These are phyloP conservation scores for Sclerotinia nivalis DNA, from an alignment of 2,329 filamentous ascomycete species.

Conservation along the genomic window DNA sequence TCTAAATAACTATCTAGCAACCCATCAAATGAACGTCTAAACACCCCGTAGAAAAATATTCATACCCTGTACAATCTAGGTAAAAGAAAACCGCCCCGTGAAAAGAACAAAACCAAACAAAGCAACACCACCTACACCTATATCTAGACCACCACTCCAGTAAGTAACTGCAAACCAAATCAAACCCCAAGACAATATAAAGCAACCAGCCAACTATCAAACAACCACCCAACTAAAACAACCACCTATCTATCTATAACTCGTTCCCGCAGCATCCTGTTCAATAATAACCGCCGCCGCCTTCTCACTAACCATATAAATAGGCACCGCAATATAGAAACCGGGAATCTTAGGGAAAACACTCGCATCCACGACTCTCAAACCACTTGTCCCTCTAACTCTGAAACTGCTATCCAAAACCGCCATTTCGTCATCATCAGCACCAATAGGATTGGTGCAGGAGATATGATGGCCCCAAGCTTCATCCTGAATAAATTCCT, in stretches of 20 bases:
- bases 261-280: neutral
- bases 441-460: slow-evolving; percentile 53
- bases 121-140: neutral
- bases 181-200: neutral
- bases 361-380: slow-evolving; percentile 62
- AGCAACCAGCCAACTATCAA: neutral
- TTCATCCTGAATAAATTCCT: slow-evolving; percentile 51
- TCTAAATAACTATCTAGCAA: neutral
- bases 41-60: neutral
- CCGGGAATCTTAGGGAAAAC: slow-evolving; percentile 55
- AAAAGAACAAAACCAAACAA: neutral
- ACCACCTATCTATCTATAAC: neutral
- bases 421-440: slow-evolving; percentile 50
- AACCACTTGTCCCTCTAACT: slow-evolving; percentile 39
- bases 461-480: slow-evolving; percentile 60
- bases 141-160: neutral
- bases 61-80: neutral
- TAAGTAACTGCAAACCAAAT: neutral
- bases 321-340: slow-evolving; percentile 52
- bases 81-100: neutral
- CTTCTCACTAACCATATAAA: slow-evolving; percentile 61
- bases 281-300: slow-evolving; percentile 42
- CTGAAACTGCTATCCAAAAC: slow-evolving; percentile 46
- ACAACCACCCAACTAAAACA: neutral
- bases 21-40: neutral